A percentile compares a stretch with the other conserved stretches of the same genome.
Conservation (phyloP, 768 basidiomycete species). For the Suillus alpinus region DNA sequence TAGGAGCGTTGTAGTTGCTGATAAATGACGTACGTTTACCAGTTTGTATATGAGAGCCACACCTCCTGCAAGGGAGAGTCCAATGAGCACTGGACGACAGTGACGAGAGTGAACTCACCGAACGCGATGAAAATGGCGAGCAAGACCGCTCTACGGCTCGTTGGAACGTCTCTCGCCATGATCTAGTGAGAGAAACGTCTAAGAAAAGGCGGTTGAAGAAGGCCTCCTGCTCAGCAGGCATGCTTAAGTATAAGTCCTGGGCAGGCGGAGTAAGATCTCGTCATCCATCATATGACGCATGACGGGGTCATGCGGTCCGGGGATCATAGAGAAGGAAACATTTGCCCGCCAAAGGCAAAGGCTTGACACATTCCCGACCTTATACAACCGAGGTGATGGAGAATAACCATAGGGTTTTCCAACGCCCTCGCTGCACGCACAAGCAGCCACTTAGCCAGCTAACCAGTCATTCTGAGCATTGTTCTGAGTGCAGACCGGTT, state of each 20-base stretch:
- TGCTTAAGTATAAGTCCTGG: conserved; percentile 12
- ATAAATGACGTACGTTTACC: background rate
- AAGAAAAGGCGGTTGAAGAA: background rate
- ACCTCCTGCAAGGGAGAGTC: conserved; percentile 18
- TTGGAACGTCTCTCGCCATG: conserved; percentile 47
- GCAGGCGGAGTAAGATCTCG: background rate
- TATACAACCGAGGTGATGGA: background rate
- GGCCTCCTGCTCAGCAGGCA: background rate
- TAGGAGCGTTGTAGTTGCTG: conserved; percentile 2
- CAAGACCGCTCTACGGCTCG: conserved; percentile 60
- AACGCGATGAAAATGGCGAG: conserved; percentile 74
- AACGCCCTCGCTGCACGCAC: background rate
- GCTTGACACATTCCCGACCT: too few relatives aligned
- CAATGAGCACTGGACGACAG: background rate
- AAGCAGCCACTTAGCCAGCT: background rate
- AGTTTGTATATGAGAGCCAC: background rate
- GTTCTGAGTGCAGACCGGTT: background rate
- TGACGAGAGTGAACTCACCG: conserved; percentile 39
- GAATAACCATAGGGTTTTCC: background rate
- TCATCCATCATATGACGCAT: conserved; percentile 17
- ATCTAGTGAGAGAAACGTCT: background rate
- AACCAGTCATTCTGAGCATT: background rate
- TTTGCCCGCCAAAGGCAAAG: background rate
- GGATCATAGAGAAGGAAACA: conserved; percentile 2
- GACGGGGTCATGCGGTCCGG: conserved; percentile 7